phyloP scores from a whole-genome alignment of 371 early-diverging fungal species.

The Lichtheimia ramosa region DNA sequence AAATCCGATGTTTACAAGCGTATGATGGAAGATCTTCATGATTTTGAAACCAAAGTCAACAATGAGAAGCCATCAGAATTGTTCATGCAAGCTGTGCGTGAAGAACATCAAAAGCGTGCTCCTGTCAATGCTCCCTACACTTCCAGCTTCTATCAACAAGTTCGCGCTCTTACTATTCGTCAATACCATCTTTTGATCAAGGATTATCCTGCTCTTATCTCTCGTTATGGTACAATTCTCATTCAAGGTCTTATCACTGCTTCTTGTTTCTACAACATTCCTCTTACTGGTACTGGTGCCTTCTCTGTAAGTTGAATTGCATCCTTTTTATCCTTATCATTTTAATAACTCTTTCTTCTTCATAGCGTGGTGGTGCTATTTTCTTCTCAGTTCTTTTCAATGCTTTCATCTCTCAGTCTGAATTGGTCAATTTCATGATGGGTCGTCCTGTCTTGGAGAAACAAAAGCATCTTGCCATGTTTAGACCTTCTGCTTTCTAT shows the following conservation, averaged over 20 bases:
- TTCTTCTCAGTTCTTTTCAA: conserved; percentile 60
- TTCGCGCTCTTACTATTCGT: conserved; percentile 45
- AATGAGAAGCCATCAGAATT: conserved; percentile 26
- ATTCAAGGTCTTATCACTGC: conserved; percentile 69
- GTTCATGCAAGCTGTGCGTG: conserved; percentile 41
- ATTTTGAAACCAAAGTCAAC: conserved; percentile 8
- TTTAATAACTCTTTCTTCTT: no score
- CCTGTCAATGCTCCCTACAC: conserved; percentile 41
- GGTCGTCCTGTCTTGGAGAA: conserved; percentile 68
- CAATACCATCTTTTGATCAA: conserved; percentile 52
- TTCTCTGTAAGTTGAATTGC: conserved; percentile 34
- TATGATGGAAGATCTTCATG: conserved; percentile 34
- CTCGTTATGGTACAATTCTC: conserved; percentile 54
- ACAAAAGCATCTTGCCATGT: conserved; percentile 67
- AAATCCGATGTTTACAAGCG: conserved; percentile 30
- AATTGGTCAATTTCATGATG: conserved; percentile 50
- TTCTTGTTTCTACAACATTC: conserved; percentile 62
- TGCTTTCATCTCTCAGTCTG: conserved; percentile 51
- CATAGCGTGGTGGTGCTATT: conserved; percentile 57
- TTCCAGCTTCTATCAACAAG: conserved; percentile 51
- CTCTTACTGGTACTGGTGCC: conserved; percentile 50
- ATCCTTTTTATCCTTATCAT: no score
- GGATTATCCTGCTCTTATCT: conserved; percentile 41
- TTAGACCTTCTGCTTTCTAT: conserved; percentile 63
- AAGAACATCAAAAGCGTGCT: conserved; percentile 42